Evolutionary conservation across 2,329 filamentous ascomycete species (phyloP), one percentile per base, ranked within the genome.

Genomic region (Aspergillus fumigatus): DNA sequence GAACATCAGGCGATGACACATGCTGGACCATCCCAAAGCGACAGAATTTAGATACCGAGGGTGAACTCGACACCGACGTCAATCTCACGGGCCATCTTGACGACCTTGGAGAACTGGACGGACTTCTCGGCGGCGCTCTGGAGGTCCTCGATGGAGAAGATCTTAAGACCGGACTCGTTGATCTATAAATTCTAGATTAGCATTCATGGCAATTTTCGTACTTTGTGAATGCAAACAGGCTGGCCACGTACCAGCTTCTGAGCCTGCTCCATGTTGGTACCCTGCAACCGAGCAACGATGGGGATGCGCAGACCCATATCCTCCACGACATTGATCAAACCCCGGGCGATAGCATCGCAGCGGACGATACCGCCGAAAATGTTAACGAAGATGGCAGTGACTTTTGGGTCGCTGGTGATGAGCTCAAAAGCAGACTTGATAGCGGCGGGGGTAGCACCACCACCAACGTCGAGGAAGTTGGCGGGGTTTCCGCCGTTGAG

Each of bases 351-450:
- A 71, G 90, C 92, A 76, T 99, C 94, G 76, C 94, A 99, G 71
- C 94, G 87, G 67, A 99, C 94, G 69, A 99, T 99, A 80, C 94
- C 94, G 75, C 94, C 94, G 74, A 99, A 99, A 78, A 99, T 99
- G 86, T 99, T 99, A 82, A 99, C 94, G 69, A 99, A 99, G 81
- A 99, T 94, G 71, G 94, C 94, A 52, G 92, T 93, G 65, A 99
- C 94, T 84, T 97, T 97, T 73, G 92, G 87, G 78, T 99, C 94
- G 79, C 88, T 94, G 69, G 94, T 99, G 82, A 99, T 99, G 71
- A 99, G 89, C 77, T 96, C 92, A 74, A 99, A 99, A 65, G 94
- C 94, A 79, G 94, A 89, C 82, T 92, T 90, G 80, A 99, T 99
- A 69, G 94, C 94, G 65, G 92, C 88, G 35, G 94, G 92, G 59